Evolutionary conservation across 2,329 filamentous ascomycete genomes (phyloP).

Genomic region (Botrytis aclada): DNA sequence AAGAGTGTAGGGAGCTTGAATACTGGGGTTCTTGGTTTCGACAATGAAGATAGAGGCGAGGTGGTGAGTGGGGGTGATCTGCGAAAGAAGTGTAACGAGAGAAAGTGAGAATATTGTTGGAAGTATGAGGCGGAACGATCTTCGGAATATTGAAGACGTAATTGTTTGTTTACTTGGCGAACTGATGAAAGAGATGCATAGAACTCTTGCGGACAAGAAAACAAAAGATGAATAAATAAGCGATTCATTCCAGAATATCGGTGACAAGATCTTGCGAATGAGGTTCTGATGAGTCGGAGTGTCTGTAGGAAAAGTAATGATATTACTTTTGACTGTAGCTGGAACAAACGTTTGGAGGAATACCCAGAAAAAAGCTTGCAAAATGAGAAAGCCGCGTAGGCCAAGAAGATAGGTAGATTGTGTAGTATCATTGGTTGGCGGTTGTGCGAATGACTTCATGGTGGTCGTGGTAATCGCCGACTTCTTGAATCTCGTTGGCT

Average conservation of each 20-base stretch:
- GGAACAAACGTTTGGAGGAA: slow-evolving; percentile 47
- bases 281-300: slow-evolving; percentile 42
- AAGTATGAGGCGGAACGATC: slow-evolving; percentile 43
- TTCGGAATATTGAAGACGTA: slow-evolving; percentile 43
- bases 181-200: slow-evolving; percentile 43
- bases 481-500: not conserved
- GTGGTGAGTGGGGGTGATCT: slow-evolving; percentile 31
- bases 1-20: slow-evolving; percentile 38
- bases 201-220: slow-evolving; percentile 44
- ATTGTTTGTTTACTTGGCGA: slow-evolving; percentile 38
- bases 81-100: slow-evolving; percentile 41
- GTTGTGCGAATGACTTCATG: not conserved
- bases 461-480: not conserved
- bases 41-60: slow-evolving; percentile 42
- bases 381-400: slow-evolving; percentile 11
- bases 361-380: slow-evolving; percentile 45
- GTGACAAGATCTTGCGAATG: slow-evolving; percentile 45
- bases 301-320: slow-evolving; percentile 34
- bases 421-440: not conserved
- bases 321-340: slow-evolving; percentile 36
- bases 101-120: slow-evolving; percentile 43
- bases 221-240: slow-evolving; percentile 47
- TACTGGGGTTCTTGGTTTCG: slow-evolving; percentile 40
- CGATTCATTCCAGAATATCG: slow-evolving; percentile 45
- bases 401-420: slow-evolving; percentile 15